Percentiles rank a stretch among this genome's conserved stretches.
Evolutionary conservation across 192 early-diverging fungal species (phyloP).

Genomic region (Entomortierella chlamydospora): DNA sequence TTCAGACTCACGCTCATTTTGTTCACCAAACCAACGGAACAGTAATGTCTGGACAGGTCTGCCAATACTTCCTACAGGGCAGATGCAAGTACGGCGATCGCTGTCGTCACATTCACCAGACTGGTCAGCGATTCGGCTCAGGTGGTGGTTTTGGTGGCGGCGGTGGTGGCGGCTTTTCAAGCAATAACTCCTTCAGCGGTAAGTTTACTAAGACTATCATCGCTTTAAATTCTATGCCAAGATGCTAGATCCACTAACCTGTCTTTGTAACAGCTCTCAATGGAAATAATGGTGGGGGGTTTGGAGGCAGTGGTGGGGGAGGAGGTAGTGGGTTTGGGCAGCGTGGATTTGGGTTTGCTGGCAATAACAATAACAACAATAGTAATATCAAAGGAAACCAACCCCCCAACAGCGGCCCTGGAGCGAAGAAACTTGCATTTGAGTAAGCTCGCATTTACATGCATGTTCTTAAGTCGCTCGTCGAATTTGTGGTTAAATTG

Average conservation of each 20-base stretch:
- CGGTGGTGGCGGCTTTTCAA: conserved; percentile 48
- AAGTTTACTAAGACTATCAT: background rate
- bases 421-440: conserved; percentile 20
- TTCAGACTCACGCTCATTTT: too few relatives aligned
- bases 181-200: conserved; percentile 55
- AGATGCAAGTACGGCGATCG: conserved; percentile 67
- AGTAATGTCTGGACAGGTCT: conserved; percentile 33
- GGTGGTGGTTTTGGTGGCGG: conserved; percentile 30
- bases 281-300: conserved; percentile 45
- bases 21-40: background rate
- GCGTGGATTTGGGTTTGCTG: conserved; percentile 12
- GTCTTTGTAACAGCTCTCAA: conserved; percentile 10
- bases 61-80: conserved; percentile 63
- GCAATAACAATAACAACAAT: conserved; percentile 7
- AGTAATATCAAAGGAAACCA: conserved; percentile 1
- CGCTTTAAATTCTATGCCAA: background rate
- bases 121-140: conserved; percentile 56
- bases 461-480: too few relatives aligned
- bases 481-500: too few relatives aligned
- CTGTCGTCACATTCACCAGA: conserved; percentile 69
- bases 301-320: too few relatives aligned
- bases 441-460: conserved; percentile 35
- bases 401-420: conserved; percentile 3
- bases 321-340: conserved; percentile 27
- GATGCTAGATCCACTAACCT: background rate